Conservation (phyloP, 352 stramenopile species). For the Phytophthora litchii region DNA sequence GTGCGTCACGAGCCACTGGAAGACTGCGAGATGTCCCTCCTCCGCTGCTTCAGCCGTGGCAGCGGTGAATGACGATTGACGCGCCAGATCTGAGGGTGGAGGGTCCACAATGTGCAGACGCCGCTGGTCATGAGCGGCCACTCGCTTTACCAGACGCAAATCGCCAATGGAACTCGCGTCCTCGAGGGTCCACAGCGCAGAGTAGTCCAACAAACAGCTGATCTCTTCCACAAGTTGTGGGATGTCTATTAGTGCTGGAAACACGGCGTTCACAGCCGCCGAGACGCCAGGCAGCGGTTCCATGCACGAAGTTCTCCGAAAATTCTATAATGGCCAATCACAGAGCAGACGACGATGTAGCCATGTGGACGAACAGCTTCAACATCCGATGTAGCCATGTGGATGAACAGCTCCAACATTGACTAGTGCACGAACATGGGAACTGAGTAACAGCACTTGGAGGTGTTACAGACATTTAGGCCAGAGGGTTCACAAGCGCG, state of each 20-base stretch:
- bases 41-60: conserved; percentile 23
- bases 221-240: conserved; percentile 33
- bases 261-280: conserved; percentile 29
- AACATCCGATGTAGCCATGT: conserved; percentile 3
- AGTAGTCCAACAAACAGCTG: conserved; percentile 34
- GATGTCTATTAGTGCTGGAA: conserved; percentile 30
- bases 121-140: conserved; percentile 26
- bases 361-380: conserved; percentile 7
- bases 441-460: conserved; percentile 3
- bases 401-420: conserved; percentile 13
- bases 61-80: conserved; percentile 22
- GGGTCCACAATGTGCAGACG: conserved; percentile 16
- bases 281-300: conserved; percentile 22
- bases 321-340: conserved; percentile 14
- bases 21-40: conserved; percentile 22
- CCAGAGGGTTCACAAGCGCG: not conserved
- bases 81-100: conserved; percentile 20
- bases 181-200: conserved; percentile 31
- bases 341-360: not conserved
- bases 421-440: too few species aligned
- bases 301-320: conserved; percentile 11
- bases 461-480: not conserved
- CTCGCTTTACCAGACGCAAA: conserved; percentile 34
- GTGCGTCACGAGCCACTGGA: conserved; percentile 37
- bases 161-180: conserved; percentile 33